Conservation (phyloP, 176 grass and related monocot genomes). For the Musa schizocarpa region DNA sequence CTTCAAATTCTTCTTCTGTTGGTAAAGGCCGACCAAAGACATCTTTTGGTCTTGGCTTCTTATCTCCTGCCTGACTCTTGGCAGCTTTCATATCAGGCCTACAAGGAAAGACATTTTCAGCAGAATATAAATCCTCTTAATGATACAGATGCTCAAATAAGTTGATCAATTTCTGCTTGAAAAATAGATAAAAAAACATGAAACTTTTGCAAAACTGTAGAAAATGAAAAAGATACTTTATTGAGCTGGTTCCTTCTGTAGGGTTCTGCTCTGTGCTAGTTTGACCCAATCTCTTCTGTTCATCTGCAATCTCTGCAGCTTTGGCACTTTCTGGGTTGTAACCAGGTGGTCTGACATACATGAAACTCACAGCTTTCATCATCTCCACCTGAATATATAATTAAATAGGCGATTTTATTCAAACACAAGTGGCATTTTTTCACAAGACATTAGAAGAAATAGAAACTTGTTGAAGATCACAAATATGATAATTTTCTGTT, state of each 20-base stretch:
- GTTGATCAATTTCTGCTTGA: background rate
- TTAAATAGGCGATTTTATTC: background rate
- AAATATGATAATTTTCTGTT: no score
- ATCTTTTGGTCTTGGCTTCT: slow-evolving; percentile 85
- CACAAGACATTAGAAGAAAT: background rate
- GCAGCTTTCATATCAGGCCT: slow-evolving; percentile 40
- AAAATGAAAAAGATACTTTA: slow-evolving; percentile 34
- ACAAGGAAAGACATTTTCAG: background rate
- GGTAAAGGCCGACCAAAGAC: slow-evolving; percentile 74
- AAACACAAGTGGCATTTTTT: background rate
- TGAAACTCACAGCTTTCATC: slow-evolving; percentile 99
- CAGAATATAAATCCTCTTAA: background rate
- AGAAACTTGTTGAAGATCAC: no score
- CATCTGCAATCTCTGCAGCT: slow-evolving; percentile 80
- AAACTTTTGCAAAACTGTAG: background rate
- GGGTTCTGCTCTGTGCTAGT: slow-evolving; percentile 25
- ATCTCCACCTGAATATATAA: slow-evolving; percentile 57
- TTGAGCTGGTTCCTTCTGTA: slow-evolving; percentile 32
- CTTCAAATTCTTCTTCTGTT: slow-evolving; percentile 96
- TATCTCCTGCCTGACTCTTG: slow-evolving; percentile 35
- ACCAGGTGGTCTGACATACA: slow-evolving; percentile 88
- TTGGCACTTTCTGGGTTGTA: slow-evolving; percentile 95
- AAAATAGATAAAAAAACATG: background rate
- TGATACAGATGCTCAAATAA: background rate
- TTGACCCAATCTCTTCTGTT: slow-evolving; percentile 54